Evolutionary conservation across 306 rosid genomes (phyloP), one percentile per base, ranked within the genome.

Genomic region (Cercis canadensis): DNA sequence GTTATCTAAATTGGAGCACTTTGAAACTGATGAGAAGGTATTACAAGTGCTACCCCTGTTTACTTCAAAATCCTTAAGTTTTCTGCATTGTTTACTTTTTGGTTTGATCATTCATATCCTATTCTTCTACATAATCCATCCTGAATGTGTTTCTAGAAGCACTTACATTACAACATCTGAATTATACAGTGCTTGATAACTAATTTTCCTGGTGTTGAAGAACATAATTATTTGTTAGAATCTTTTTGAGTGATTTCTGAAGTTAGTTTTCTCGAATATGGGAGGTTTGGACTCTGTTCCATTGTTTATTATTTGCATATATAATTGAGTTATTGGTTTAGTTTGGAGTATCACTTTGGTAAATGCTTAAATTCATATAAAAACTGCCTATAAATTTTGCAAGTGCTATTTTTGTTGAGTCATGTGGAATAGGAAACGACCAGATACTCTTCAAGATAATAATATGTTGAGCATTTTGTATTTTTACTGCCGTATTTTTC

Each of bases 1-100:
- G 80, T 75, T 94, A 62, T 88, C 90, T 19, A 94, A 94, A 78
- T 74, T 94, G 86, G 96, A 90, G 70, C 90, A 90, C 83, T 94
- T 90, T 46, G 92, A 89, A 84, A 83, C 82, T 17, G 96, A 94
- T 76, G 96, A 94, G 75, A 94, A 94, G 96, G 97, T 93, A 87
- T 68, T 77, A 5, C 36, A 56, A 54, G 80, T 70, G 41, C 68
- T 69, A 29, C 12, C 46, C 51, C 37, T 49, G 44, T 15, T 64
- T 45, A 49, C 16, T 75, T 44, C 41, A 79, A 57, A 58, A 63
- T 65, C 65, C 43, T n/a, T 18, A 19, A 70, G 4, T 62, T 61
- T 8, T 74, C 31, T 47, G 32, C 65, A 63, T 56, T 51, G 54
- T 68, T 11, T 16, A 5, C 0, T 12, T 57, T 67, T 57, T 62